Evolutionary conservation across 176 grass and related monocot genomes (phyloP), one percentile per base, ranked within the genome.

Genomic region (Avena eriantha): DNA sequence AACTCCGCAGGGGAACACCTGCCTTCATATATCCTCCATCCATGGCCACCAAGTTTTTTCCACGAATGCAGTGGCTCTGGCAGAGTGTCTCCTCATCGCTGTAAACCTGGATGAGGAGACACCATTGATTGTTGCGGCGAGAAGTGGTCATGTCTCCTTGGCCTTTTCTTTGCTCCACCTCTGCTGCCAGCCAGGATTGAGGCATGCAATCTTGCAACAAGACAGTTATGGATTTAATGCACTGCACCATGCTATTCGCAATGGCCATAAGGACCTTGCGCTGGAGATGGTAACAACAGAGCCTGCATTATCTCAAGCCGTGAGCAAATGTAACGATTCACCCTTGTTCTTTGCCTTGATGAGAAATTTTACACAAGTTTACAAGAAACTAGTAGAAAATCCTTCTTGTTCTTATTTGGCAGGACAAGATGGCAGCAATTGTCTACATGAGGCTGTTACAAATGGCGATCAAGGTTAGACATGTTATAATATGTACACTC

Each of bases 1-100:
- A 10, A 88, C 80, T 2, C 86, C 19, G 0, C 8, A 47, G 0
- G 55, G 50, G 29, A 88, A 45, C 63, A 88, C 57, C 48, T 88
- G 86, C 54, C 86, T 88, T 12, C 86, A 88, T 13, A 65, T 88
- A 5, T 29, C 70, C 3, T 33, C 79, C 22, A 57, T 23, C 5
- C 31, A 36, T 60, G 81, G 63, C 0, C 17, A 85, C 2, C n/a
- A n/a, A n/a, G n/a, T n/a, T n/a, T n/a, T n/a, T n/a, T n/a, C n/a
- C n/a, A n/a, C n/a, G n/a, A n/a, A n/a, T n/a, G n/a, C n/a, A n/a
- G n/a, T n/a, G n/a, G n/a, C n/a, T n/a, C n/a, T n/a, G n/a, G n/a
- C n/a, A n/a, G n/a, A n/a, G n/a, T n/a, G n/a, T 9, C 83, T 90
- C 2, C 83, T 86, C 6, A 0, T 18, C 0, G 9, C 3, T 3